Percentiles rank a stretch among this genome's conserved stretches.
phyloP scores from a whole-genome alignment of 75 land plant genomes.

The Azolla pinnata region DNA sequence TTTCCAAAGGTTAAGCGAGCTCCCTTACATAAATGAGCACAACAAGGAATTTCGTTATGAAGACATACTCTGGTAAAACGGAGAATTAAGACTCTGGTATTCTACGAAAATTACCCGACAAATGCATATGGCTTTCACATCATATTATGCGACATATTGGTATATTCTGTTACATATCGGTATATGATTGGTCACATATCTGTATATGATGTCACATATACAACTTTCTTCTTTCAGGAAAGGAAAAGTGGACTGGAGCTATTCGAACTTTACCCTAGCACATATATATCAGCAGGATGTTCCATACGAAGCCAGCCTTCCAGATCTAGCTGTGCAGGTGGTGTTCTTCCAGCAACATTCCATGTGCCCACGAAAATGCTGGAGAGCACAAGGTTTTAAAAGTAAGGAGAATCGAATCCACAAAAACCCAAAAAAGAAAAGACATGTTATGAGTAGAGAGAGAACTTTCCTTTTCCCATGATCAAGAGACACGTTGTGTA shows the following conservation, averaged over 20 bases:
- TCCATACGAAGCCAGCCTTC: constrained; percentile 70
- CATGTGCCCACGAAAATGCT: constrained; percentile 77
- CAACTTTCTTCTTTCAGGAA: too few relatives aligned
- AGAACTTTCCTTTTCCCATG: too few relatives aligned
- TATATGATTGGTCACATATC: too few relatives aligned
- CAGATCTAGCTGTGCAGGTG: constrained; percentile 56
- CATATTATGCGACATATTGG: too few relatives aligned
- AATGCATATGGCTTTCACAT: too few relatives aligned
- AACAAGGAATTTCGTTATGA: not conserved
- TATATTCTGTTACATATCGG: too few relatives aligned
- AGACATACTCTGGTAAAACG: not conserved
- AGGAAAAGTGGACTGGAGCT: too few relatives aligned
- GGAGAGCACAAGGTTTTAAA: not conserved
- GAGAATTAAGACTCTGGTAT: too few relatives aligned
- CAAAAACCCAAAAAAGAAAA: not conserved
- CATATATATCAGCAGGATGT: constrained; percentile 84
- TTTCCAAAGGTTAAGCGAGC: not conserved
- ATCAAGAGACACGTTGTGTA: too few relatives aligned
- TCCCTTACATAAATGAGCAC: not conserved
- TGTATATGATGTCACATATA: too few relatives aligned
- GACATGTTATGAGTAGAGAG: too few relatives aligned
- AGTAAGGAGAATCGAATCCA: not conserved
- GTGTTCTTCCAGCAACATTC: constrained; percentile 94
- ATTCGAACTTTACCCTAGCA: constrained; percentile 91
- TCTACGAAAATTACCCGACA: too few relatives aligned